A percentile compares a stretch with the other conserved stretches of the same genome.
phyloP scores from a whole-genome alignment of 257 asterid species.

The Knoxia roxburghii region DNA sequence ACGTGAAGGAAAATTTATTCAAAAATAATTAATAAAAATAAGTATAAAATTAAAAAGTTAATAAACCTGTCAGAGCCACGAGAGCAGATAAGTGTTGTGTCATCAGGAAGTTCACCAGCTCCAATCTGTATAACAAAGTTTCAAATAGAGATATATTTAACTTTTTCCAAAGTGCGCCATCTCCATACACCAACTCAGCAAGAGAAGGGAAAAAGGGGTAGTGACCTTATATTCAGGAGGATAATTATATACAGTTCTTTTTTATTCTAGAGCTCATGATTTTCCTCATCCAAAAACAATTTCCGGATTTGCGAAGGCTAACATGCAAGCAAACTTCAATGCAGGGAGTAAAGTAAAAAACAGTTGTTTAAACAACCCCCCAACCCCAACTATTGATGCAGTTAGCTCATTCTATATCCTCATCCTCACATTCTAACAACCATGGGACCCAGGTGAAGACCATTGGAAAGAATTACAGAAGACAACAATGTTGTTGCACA shows the following conservation, averaged over 20 bases:
- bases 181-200: not conserved
- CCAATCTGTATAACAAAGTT: conserved; percentile 61
- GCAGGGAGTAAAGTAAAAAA: not conserved
- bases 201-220: not conserved
- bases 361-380: not conserved
- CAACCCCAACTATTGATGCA: not conserved
- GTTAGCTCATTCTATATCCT: not conserved
- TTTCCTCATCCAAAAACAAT: not conserved
- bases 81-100: conserved; percentile 82
- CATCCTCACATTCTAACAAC: not conserved
- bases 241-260: not conserved
- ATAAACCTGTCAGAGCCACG: conserved; percentile 89
- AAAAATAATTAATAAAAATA: conserved; percentile 12
- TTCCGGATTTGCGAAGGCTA: not conserved
- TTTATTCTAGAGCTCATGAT: not conserved
- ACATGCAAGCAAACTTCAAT: not conserved
- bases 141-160: conserved; percentile 15
- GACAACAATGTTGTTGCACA: not conserved
- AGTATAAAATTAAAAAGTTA: conserved; percentile 4
- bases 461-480: not conserved
- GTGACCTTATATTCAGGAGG: not conserved
- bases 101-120: conserved; percentile 87
- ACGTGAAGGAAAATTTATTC: not conserved
- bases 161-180: not conserved
- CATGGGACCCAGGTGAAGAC: not conserved